Evolutionary conservation across 148 eudicot genomes (phyloP).

Genomic region (Silene uniflora): DNA sequence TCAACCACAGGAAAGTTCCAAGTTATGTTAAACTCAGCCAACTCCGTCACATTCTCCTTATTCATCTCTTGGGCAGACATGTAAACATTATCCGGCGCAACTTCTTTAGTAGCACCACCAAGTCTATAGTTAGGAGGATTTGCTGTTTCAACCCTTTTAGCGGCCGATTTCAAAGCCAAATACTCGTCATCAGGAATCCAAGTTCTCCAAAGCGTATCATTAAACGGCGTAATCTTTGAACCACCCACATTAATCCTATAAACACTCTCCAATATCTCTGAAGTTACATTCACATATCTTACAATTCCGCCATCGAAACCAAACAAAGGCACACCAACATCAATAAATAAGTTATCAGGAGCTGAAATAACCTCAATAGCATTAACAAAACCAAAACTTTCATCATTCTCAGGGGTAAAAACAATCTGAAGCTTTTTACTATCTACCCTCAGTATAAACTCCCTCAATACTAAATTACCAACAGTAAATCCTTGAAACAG

Average conservation of each 20-base stretch:
- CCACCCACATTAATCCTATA: constrained; percentile 96
- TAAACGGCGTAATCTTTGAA: constrained; percentile 64
- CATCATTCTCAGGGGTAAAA: constrained; percentile 41
- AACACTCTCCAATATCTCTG: constrained; percentile 54
- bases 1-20: constrained; percentile 72
- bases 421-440: constrained; percentile 38
- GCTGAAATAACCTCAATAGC: constrained; percentile 88
- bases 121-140: constrained; percentile 48
- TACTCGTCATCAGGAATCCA: constrained; percentile 88
- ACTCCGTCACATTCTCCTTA: constrained; percentile 33
- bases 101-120: constrained; percentile 61
- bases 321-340: constrained; percentile 45
- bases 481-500: constrained; percentile 46
- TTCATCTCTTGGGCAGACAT: constrained; percentile 94
- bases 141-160: constrained; percentile 41
- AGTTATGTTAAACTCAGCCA: constrained; percentile 55
- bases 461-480: constrained; percentile 39
- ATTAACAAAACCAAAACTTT: constrained; percentile 58
- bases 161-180: constrained; percentile 63
- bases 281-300: constrained; percentile 51
- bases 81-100: constrained; percentile 76
- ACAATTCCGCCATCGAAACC: constrained; percentile 32
- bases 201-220: constrained; percentile 93
- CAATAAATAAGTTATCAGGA: constrained; percentile 58
- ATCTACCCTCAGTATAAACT: constrained; percentile 54